Base-by-base conservation (phyloP, 2,329 filamentous ascomycete genomes). In the Scytalidium lignicola region DNA sequence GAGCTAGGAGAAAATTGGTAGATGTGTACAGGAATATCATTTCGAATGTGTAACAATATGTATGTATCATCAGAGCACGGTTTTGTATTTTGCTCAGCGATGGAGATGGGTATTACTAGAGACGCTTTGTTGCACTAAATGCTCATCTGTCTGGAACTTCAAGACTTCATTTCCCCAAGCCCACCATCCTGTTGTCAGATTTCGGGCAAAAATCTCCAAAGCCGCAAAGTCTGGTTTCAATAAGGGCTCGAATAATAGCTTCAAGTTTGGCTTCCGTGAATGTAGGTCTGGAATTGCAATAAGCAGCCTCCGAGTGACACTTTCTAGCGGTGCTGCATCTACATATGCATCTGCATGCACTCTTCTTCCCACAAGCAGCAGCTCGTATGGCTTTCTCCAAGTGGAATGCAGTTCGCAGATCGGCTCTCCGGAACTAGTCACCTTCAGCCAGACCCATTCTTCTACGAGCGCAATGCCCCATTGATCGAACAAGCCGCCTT, bases 361-460 rank as follows among this genome's bases (percentile, higher is more conserved):
- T 41, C 43, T 50, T 13, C 63, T 50, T 10, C 63, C 86, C 43
- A 92, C 69, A 13, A 92, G 67, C 20, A 91, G 65, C 44, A 84
- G 74, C 66, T 93, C 88, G 75, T 88, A 92, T 0, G 88, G 87
- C 66, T 85, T 90, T 55, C 86, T 76, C 83, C 83, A 88, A 2
- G 65, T 52, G 3, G 79, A 79, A 26, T 83, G 75, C 2, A 88
- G 48, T 26, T 75, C 66, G 51, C 78, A 79, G 22, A 90, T 72
- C 0, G 86, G 83, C 62, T 86, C 80, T 0, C 88, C 88, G 0
- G 64, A 56, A 0, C 65, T 65, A 0, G 88, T 88, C 10, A 86
- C 75, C 65, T 93, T 93, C 44, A 91, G 65, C 88, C 88, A 93
- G 2, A 82, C 74, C 87, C 88, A 92, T 62, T 91, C 85, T 44